Conservation (phyloP, 1,139 yeast genomes). For the Scheffersomyces illinoinensis region DNA sequence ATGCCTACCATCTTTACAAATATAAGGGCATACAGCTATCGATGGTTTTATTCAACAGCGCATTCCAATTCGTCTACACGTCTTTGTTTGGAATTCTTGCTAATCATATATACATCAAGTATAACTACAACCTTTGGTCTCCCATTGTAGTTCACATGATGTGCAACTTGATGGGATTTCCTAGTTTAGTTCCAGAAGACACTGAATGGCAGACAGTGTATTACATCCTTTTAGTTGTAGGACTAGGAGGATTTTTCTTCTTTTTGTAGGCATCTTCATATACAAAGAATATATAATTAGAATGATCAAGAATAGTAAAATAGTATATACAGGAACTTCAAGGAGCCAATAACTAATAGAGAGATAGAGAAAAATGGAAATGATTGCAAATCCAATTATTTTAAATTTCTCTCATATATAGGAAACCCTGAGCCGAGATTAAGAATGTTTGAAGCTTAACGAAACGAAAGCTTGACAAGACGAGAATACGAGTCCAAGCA, state of each 20-base stretch:
- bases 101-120: slow-evolving; percentile 56
- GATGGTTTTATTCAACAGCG: slow-evolving; percentile 40
- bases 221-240: slow-evolving; percentile 42
- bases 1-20: slow-evolving; percentile 58
- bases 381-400: neutral
- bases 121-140: slow-evolving; percentile 55
- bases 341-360: neutral
- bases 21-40: slow-evolving; percentile 22
- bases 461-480: neutral
- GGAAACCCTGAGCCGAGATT: neutral
- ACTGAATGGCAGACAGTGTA: slow-evolving; percentile 28
- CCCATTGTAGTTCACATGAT: slow-evolving; percentile 65
- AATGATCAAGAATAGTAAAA: neutral
- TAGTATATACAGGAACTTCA: too few relatives aligned
- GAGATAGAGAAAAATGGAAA: neutral
- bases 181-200: slow-evolving; percentile 32
- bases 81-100: slow-evolving; percentile 79
- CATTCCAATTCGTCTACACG: slow-evolving; percentile 72
- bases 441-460: neutral
- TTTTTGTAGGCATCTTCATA: slow-evolving; percentile 3
- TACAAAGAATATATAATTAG: neutral
- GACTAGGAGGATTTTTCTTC: slow-evolving; percentile 37
- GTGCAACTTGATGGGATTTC: slow-evolving; percentile 83
- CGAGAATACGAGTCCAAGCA: neutral
- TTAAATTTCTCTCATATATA: neutral